Base-by-base conservation (phyloP, 345 rosid species). In the Hirschfeldia incana region DNA sequence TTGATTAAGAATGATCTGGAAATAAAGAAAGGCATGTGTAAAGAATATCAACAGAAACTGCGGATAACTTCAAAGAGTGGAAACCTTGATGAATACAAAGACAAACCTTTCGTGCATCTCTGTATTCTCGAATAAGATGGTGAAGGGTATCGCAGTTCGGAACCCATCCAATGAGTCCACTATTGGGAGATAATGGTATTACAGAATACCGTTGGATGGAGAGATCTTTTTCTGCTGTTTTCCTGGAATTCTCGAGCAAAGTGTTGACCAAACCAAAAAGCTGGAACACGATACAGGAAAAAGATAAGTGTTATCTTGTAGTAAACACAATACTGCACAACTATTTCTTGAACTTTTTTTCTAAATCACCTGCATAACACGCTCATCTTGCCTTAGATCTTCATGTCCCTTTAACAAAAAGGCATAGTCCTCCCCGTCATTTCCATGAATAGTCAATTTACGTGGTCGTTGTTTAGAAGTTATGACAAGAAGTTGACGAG, bases 381-480 rank as follows among this genome's bases (percentile, higher is more conserved):
- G 99, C 73, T 95, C 99, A 87, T 95, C 98, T 76, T 95, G 99
- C 82, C 99, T 96, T 57, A 95, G 77, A 84, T 95, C 99, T 86
- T 95, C 99, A 80, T 95, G 99, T 36, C 99, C 98, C 86, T 95
- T 95, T 69, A 95, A 87, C 87, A 95, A 84, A 82, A 93, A 95
- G 71, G 96, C 90, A 81, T 95, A 82, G 67, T 91, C 98, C 82
- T 91, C 90, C 62, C 99, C 99, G 68, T 95, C 94, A 80, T 86
- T 95, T 59, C 98, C 99, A 65, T 88, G 90, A 86, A 95, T 95
- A 63, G 99, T 95, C 87, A 95, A 87, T 80, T 93, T 95, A 51
- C 99, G 85, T 10, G 99, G 99, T 42, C 98, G 86, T 83, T 95
- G 99, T 84, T 93, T 95, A 39, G 99, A 95, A 60, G 97, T 82